phyloP scores from a whole-genome alignment of 768 basidiomycete genomes.

The Pisolithus orientalis region DNA sequence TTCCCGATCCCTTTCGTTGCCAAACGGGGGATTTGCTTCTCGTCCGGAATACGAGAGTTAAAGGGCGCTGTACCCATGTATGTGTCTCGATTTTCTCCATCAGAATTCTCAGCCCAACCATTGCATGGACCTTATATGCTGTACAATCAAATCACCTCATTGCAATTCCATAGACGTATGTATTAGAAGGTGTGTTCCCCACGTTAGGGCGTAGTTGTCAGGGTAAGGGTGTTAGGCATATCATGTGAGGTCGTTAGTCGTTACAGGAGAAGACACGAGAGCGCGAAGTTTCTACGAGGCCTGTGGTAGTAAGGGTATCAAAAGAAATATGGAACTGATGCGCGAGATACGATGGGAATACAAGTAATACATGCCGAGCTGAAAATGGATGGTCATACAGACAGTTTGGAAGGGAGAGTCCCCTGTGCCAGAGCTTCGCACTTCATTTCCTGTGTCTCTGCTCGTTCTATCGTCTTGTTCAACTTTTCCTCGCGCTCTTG shows the following conservation, averaged over 20 bases:
- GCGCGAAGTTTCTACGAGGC: too few relatives aligned
- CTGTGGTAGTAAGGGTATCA: too few relatives aligned
- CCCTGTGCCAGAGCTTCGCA: slow-evolving; percentile 47
- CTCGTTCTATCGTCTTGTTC: slow-evolving; percentile 50
- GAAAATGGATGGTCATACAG: slow-evolving; percentile 7
- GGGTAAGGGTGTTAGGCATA: not conserved
- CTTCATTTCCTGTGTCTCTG: slow-evolving; percentile 50
- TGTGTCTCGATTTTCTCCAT: slow-evolving; percentile 15
- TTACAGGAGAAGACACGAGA: not conserved
- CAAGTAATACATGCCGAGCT: slow-evolving; percentile 7
- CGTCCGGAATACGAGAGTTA: slow-evolving; percentile 16
- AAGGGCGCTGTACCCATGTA: slow-evolving; percentile 18
- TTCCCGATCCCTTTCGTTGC: slow-evolving; percentile 14
- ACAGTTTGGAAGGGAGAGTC: slow-evolving; percentile 18
- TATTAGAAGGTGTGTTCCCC: not conserved
- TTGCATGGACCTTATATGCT: slow-evolving; percentile 13
- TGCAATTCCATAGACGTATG: not conserved
- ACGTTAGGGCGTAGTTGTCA: not conserved
- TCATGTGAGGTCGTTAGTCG: not conserved
- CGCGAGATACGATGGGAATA: not conserved
- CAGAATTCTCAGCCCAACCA: slow-evolving; percentile 19
- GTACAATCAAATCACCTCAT: slow-evolving; percentile 15
- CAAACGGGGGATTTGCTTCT: slow-evolving; percentile 4
- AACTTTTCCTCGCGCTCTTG: slow-evolving; percentile 58
- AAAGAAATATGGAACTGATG: not conserved